Evolutionary conservation across 306 rosid species (phyloP).

Genomic region (Astragalus glycyphyllos): DNA sequence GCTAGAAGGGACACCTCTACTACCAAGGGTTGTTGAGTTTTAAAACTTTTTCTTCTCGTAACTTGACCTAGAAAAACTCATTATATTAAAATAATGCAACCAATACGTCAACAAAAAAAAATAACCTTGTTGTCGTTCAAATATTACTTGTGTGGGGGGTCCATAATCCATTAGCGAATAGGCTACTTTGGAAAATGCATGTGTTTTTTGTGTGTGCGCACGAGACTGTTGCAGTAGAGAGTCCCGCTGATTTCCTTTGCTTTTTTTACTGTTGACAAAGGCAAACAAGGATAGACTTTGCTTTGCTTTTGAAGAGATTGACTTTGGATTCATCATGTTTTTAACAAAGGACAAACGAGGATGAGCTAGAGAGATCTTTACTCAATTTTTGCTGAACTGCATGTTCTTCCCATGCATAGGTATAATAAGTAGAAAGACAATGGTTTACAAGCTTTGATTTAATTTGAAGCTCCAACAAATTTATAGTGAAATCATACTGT

Average conservation of each 20-base stretch:
- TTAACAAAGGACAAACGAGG: constrained; percentile 18
- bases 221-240: background rate
- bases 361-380: background rate
- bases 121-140: too few species aligned
- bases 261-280: constrained; percentile 34
- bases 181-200: constrained; percentile 41
- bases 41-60: too few species aligned
- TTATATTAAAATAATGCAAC: too few species aligned
- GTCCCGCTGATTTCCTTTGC: constrained; percentile 33
- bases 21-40: too few species aligned
- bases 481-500: too few species aligned
- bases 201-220: constrained; percentile 27
- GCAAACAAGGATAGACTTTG: too few species aligned
- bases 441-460: too few species aligned
- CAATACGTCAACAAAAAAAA: too few species aligned
- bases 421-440: too few species aligned
- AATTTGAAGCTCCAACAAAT: too few species aligned
- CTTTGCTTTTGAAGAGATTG: constrained; percentile 42
- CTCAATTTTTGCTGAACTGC: background rate
- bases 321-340: constrained; percentile 27
- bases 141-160: background rate
- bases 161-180: constrained; percentile 20
- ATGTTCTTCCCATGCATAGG: background rate
- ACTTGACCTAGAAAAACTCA: too few species aligned
- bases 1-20: too few species aligned